Evolutionary conservation across 495 filamentous ascomycete genomes (phyloP), one percentile per base, ranked within the genome.

Genomic region (Thermochaetoides thermophila): DNA sequence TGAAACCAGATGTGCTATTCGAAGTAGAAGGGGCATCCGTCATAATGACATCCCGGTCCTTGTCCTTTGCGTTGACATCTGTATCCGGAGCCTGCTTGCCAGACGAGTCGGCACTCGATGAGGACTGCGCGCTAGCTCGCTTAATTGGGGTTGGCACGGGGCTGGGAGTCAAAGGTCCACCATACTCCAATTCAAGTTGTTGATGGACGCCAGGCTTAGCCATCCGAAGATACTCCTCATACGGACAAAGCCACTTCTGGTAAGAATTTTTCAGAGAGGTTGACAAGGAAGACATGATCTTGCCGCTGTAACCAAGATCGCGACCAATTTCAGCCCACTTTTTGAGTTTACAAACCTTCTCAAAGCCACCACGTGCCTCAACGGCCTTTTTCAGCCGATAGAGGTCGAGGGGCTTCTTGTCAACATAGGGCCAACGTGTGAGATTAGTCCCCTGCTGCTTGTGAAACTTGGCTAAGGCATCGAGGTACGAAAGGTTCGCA

Each of bases 221-320:
- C 19, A 84, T 64, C 27, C 78, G 73, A 17, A 99, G 66, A 50
- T 93, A 99, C 40, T 95, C 85, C 57, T 99, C 89, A 50, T 95
- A 99, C 0, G 89, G 89, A 48, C 83, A 78, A 8, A 99, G 73
- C 76, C 87, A 99, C 52, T 84, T 74, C 50, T 92, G 83, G 47
- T 89, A 99, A 5, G 91, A 96, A 48, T 96, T 99, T 56, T 96
- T 99, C 32, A 99, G 71, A 14, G 91, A 96, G 1, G 89, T 99
- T 8, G 89, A 99, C 26, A 99, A 58, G n/a, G 91, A 96, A 0
- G 91, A 96, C 89, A 99, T 99, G 43, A 99, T 99, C 60, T 99
- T 99, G 49, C 89, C 89, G 50, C 89, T 95, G 59, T 99, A 99
- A 33, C 89, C 89, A 13, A 99, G 61, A 54, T 95, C 87, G 50